A percentile compares a stretch with the other conserved stretches of the same genome.
These are phyloP conservation scores for Dendryphion nanum DNA, from an alignment of 2,329 filamentous ascomycete genomes.

Conservation along the genomic window DNA sequence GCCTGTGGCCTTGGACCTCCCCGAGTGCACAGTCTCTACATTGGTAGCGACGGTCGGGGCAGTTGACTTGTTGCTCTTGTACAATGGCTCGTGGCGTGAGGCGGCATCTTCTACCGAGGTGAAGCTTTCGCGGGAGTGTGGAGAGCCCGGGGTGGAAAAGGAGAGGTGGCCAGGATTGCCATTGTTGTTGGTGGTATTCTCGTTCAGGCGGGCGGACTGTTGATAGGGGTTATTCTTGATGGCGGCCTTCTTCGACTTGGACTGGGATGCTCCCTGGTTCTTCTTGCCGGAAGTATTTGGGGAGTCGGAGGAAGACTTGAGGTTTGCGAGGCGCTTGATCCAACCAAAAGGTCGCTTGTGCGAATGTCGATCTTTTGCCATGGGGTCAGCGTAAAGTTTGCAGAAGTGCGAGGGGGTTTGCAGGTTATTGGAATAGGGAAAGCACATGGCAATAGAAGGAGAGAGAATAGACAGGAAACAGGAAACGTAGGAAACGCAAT, in stretches of 20 bases:
- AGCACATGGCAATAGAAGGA: not conserved
- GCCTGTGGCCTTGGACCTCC: constrained; percentile 78
- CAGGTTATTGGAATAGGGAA: not conserved
- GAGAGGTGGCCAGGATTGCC: constrained; percentile 47
- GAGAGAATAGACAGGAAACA: constrained; percentile 13
- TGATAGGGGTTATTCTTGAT: constrained; percentile 91
- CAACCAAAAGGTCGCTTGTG: constrained; percentile 87
- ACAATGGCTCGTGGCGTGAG: constrained; percentile 53
- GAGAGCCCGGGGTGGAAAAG: constrained; percentile 48
- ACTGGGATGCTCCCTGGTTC: constrained; percentile 21
- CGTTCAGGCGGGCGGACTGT: constrained; percentile 66
- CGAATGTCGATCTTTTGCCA: constrained; percentile 63
- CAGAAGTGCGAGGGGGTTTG: not conserved
- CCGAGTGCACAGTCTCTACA: constrained; percentile 71
- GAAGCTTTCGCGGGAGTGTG: constrained; percentile 47
- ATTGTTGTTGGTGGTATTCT: constrained; percentile 36
- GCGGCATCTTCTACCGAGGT: constrained; percentile 58
- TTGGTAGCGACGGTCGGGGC: constrained; percentile 84
- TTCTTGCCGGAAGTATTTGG: constrained; percentile 43
- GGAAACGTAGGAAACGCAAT: constrained; percentile 17
- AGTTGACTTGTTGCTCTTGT: constrained; percentile 67
- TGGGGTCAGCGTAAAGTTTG: constrained; percentile 16
- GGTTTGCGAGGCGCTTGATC: constrained; percentile 89
- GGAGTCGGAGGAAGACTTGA: constrained; percentile 70
- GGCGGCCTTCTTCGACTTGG: constrained; percentile 58